phyloP scores from a whole-genome alignment of 768 basidiomycete species.

The Royoungia palumana region DNA sequence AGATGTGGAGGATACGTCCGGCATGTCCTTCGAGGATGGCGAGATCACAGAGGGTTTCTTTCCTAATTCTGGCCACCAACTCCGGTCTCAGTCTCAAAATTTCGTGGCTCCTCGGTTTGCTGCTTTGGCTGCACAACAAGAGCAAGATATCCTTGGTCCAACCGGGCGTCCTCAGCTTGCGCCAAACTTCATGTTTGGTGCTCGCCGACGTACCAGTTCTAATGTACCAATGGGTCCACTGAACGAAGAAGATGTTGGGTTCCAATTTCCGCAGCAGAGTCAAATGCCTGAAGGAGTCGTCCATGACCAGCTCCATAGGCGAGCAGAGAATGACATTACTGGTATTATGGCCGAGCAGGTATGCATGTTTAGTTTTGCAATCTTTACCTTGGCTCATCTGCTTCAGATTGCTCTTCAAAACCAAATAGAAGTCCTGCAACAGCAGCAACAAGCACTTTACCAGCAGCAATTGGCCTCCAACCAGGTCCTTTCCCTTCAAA shows the following conservation, averaged over 20 bases:
- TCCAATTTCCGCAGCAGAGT: slow-evolving; percentile 73
- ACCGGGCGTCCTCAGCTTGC: slow-evolving; percentile 86
- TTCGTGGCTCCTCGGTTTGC: slow-evolving; percentile 90
- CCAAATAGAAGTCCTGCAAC: slow-evolving; percentile 87
- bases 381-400: slow-evolving; percentile 7
- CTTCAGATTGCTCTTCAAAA: slow-evolving; percentile 80
- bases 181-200: slow-evolving; percentile 89
- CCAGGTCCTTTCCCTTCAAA: slow-evolving; percentile 77
- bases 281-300: slow-evolving; percentile 23
- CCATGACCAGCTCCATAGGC: slow-evolving; percentile 47
- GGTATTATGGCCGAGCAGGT: slow-evolving; percentile 98
- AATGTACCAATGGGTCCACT: slow-evolving; percentile 61
- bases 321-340: slow-evolving; percentile 69
- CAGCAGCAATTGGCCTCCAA: slow-evolving; percentile 89
- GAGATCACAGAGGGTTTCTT: slow-evolving; percentile 66
- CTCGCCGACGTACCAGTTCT: slow-evolving; percentile 50
- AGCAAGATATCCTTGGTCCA: slow-evolving; percentile 59
- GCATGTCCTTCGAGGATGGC: slow-evolving; percentile 63
- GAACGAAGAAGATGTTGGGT: slow-evolving; percentile 76
- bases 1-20: slow-evolving; percentile 63
- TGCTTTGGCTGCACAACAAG: slow-evolving; percentile 71
- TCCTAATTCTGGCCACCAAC: slow-evolving; percentile 53
- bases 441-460: slow-evolving; percentile 87
- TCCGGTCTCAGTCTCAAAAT: slow-evolving; percentile 75
- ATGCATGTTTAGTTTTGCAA: slow-evolving; percentile 11